These are phyloP conservation scores for Microstegium vimineum DNA, from an alignment of 176 grass and related monocot genomes.

Conservation along the genomic window DNA sequence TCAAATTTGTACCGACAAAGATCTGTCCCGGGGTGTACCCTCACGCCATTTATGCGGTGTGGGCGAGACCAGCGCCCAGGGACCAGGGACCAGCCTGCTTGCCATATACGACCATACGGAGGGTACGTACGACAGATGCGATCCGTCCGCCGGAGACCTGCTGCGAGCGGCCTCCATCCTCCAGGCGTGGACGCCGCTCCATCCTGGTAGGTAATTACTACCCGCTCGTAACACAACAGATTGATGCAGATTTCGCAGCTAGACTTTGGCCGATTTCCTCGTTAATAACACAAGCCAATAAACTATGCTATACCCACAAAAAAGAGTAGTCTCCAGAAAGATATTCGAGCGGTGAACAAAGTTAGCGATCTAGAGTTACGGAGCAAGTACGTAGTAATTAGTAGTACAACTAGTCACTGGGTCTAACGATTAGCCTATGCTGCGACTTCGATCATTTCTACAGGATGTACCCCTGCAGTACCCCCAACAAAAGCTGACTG, in stretches of 20 bases:
- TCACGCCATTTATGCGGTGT: constrained; percentile 19
- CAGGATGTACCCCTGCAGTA: not conserved
- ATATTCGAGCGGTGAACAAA: not conserved
- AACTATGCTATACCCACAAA: not conserved
- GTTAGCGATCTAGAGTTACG: not conserved
- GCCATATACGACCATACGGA: not conserved
- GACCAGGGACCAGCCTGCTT: not conserved
- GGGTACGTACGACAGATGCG: not conserved
- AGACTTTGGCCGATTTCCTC: not conserved
- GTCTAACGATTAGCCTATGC: not conserved
- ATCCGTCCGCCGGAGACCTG: not conserved
- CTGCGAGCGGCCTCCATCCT: not conserved
- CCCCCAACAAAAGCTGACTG: not conserved
- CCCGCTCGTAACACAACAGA: too few relatives aligned
- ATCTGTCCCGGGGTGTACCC: constrained; percentile 16
- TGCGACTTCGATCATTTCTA: not conserved
- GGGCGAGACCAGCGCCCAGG: not conserved
- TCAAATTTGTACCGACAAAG: constrained; percentile 21
- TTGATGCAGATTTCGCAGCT: not conserved
- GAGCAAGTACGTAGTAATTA: too few relatives aligned
- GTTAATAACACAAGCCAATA: not conserved
- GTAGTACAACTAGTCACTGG: not conserved
- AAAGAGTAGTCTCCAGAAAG: not conserved
- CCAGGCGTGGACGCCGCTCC: not conserved
- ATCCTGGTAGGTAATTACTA: too few relatives aligned